These are phyloP conservation scores for Waitea zeae DNA, from an alignment of 1,284 basidiomycete genomes.

Conservation along the genomic window DNA sequence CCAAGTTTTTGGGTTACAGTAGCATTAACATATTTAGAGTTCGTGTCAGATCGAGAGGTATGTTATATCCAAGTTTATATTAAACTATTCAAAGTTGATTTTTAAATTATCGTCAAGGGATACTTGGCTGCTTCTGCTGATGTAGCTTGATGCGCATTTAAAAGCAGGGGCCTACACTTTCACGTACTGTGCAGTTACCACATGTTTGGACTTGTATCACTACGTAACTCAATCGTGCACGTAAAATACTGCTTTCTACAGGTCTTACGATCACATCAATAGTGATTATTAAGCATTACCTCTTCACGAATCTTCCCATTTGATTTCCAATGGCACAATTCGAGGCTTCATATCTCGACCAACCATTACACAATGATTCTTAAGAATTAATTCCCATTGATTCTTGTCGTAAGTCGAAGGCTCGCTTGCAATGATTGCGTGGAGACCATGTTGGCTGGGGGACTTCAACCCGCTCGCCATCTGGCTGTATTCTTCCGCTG, in stretches of 20 bases:
- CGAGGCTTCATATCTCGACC: slow-evolving; percentile 12
- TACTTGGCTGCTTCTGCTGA: neutral
- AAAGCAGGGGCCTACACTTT: neutral
- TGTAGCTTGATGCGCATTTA: neutral
- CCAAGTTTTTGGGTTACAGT: slow-evolving; percentile 61
- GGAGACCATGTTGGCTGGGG: slow-evolving; percentile 11
- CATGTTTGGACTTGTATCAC: neutral
- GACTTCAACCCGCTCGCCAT: neutral
- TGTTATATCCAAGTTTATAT: neutral
- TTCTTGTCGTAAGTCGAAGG: slow-evolving; percentile 16
- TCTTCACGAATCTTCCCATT: neutral
- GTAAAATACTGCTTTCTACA: neutral
- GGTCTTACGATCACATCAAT: neutral
- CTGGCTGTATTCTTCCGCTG: slow-evolving; percentile 9
- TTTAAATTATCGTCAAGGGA: no score
- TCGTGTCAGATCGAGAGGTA: slow-evolving; percentile 62
- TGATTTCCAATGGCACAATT: slow-evolving; percentile 9
- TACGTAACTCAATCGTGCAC: neutral
- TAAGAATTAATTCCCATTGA: slow-evolving; percentile 17
- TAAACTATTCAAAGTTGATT: no score
- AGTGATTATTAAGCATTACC: neutral
- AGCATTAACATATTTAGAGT: slow-evolving; percentile 57
- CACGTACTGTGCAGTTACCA: neutral
- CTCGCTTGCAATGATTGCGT: slow-evolving; percentile 19
- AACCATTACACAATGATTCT: slow-evolving; percentile 17